phyloP scores from a whole-genome alignment of 2,329 filamentous ascomycete species.

The Cladosporium colombiae region DNA sequence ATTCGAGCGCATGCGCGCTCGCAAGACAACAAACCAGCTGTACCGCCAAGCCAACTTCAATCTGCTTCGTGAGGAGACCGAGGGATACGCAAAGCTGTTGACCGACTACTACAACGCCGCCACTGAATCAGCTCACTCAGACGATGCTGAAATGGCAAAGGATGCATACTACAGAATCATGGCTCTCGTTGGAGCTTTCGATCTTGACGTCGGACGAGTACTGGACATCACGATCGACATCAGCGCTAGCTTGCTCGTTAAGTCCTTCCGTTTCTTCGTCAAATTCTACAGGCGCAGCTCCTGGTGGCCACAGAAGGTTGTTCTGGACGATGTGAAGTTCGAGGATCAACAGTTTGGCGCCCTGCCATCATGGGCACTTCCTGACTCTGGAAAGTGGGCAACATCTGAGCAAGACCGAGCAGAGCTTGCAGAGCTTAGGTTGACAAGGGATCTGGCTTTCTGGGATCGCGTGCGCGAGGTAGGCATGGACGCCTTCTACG shows the following conservation, averaged over 20 bases:
- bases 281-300: conserved; percentile 89
- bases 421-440: conserved; percentile 57
- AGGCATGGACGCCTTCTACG: conserved; percentile 84
- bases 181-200: conserved; percentile 92
- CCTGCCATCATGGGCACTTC: conserved; percentile 83
- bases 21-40: conserved; percentile 87
- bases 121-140: conserved; percentile 67
- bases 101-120: conserved; percentile 94
- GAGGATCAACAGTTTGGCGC: conserved; percentile 59
- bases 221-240: conserved; percentile 94
- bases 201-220: conserved; percentile 91
- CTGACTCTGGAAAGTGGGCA: conserved; percentile 64
- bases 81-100: conserved; percentile 94
- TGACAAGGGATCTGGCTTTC: conserved; percentile 71
- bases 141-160: conserved; percentile 74
- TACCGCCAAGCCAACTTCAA: conserved; percentile 98
- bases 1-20: conserved; percentile 79
- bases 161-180: conserved; percentile 91
- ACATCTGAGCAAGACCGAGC: conserved; percentile 69
- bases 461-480: conserved; percentile 77
- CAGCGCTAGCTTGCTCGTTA: conserved; percentile 89
- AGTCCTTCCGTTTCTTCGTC: conserved; percentile 91
- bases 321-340: conserved; percentile 52
- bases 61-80: conserved; percentile 87
- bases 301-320: conserved; percentile 83